These are phyloP conservation scores for Globisporangium paddicum DNA, from an alignment of 352 stramenopile species.

Conservation along the genomic window DNA sequence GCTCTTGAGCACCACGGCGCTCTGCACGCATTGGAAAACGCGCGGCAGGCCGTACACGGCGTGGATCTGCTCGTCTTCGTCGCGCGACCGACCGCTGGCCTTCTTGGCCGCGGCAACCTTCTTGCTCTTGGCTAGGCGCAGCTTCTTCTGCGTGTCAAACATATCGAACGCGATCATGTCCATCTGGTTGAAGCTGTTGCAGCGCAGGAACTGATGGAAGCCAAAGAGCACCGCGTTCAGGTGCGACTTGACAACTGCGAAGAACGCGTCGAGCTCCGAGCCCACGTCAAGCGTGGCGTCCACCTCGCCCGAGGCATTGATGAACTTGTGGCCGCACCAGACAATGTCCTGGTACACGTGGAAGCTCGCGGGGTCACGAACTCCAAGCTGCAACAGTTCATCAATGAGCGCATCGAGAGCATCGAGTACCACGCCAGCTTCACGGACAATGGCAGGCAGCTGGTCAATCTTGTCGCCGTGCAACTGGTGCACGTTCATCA, in stretches of 20 bases:
- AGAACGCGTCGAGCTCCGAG: slow-evolving; percentile 43
- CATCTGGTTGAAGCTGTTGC: slow-evolving; percentile 75
- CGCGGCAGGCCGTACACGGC: slow-evolving; percentile 41
- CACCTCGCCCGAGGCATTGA: slow-evolving; percentile 9
- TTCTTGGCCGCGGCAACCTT: neutral
- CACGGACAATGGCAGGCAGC: neutral
- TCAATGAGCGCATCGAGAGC: slow-evolving; percentile 55
- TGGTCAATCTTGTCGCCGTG: neutral
- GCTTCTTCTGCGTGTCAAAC: slow-evolving; percentile 66
- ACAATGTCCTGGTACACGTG: slow-evolving; percentile 82
- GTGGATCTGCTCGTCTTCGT: slow-evolving; percentile 43
- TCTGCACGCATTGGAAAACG: slow-evolving; percentile 56
- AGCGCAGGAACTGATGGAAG: slow-evolving; percentile 75
- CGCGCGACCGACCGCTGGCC: slow-evolving; percentile 8
- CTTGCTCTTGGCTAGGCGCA: slow-evolving; percentile 31
- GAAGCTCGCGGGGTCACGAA: slow-evolving; percentile 61
- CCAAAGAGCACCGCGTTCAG: slow-evolving; percentile 61
- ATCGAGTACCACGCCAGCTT: slow-evolving; percentile 32
- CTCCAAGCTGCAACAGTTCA: slow-evolving; percentile 38
- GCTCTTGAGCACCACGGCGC: slow-evolving; percentile 46
- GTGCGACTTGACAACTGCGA: slow-evolving; percentile 51
- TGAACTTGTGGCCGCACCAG: slow-evolving; percentile 76
- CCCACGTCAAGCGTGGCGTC: slow-evolving; percentile 8
- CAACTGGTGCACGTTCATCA: slow-evolving; percentile 51
- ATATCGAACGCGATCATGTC: slow-evolving; percentile 69